Percentiles rank a stretch among this genome's conserved stretches.
phyloP scores from a whole-genome alignment of 495 filamentous ascomycete species.

The Hypoxylon intermedium region DNA sequence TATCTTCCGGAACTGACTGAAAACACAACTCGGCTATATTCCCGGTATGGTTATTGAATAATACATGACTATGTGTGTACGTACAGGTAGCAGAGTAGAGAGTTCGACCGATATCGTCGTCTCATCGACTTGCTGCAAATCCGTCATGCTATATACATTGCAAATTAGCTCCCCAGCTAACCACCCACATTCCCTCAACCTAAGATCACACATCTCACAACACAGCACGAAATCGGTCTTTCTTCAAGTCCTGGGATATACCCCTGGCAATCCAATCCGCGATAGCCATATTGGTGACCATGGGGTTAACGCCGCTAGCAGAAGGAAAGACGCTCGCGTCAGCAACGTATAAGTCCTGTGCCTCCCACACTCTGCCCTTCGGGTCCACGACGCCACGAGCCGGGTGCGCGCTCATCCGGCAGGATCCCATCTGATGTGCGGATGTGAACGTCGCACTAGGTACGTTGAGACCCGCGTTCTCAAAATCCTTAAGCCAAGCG shows the following conservation, averaged over 20 bases:
- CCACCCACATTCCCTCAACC: neutral
- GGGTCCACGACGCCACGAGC: conserved; percentile 75
- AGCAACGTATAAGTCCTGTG: conserved; percentile 73
- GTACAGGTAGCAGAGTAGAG: no score
- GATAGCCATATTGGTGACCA: conserved; percentile 91
- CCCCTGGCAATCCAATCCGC: conserved; percentile 66
- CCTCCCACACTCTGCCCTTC: conserved; percentile 78
- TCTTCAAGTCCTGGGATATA: conserved; percentile 52
- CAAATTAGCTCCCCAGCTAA: no score
- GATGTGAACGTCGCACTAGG: conserved; percentile 55
- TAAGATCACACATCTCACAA: neutral
- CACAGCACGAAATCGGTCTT: conserved; percentile 6
- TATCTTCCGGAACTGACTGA: no score
- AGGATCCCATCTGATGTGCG: conserved; percentile 94
- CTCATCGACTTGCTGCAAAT: no score
- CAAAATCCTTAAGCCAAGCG: conserved; percentile 69
- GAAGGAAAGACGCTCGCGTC: conserved; percentile 91
- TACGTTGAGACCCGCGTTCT: conserved; percentile 55
- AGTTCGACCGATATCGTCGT: no score
- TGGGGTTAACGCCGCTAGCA: conserved; percentile 91
- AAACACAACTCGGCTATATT: no score
- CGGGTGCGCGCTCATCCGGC: conserved; percentile 73
- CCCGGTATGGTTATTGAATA: no score
- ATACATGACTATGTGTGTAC: no score
- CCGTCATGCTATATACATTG: no score